Base-by-base conservation (phyloP, 805 yeast species). In the Teunomyces panamensis region DNA sequence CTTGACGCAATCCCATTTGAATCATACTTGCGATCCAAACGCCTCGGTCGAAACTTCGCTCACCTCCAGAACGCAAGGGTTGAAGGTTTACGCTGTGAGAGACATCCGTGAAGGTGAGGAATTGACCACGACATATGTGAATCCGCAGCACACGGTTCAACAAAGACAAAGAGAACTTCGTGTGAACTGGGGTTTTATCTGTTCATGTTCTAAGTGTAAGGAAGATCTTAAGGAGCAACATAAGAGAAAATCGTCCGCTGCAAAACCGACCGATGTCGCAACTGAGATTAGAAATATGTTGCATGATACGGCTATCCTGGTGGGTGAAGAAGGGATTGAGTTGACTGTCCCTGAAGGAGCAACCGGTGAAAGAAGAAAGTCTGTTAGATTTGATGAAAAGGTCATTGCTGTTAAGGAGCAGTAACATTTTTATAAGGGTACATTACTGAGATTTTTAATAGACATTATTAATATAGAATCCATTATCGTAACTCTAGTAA, bases 131-230 rank as follows among this genome's bases (percentile, higher is more conserved):
- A 74, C 85, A 2, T 89, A 89, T 56, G 87, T 87, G 1, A 81
- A 85, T 55, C 89, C 90, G 1, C 62, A 69, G 5, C 83, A 80
- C 56, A 78, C 81, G 2, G 78, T 83, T 7, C 79, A 75, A 41
- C 80, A 83, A 49, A 76, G 96, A 52, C 82, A 80, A 56, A 63
- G 85, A 52, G 83, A 79, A 52, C 68, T 89, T 43, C 67, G 91
- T 49, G 80, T 82, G 9, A 84, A 85, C 56, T 89, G 89, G 88
- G 96, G 96, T 3, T 89, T 89, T 62, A 58, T 77, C 14, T 89
- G 96, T 64, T 64, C 62, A 24, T 89, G 96, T 62, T 56, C 64
- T 9, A 78, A 85, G 52, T 89, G 96, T 64, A 76, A 78, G 56
- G 68, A 68, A 6, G 91, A 86, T 52, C 59, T 73, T 30, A 69